Conservation (phyloP, 2,329 filamentous ascomycete species). For the Capronia epimyces region DNA sequence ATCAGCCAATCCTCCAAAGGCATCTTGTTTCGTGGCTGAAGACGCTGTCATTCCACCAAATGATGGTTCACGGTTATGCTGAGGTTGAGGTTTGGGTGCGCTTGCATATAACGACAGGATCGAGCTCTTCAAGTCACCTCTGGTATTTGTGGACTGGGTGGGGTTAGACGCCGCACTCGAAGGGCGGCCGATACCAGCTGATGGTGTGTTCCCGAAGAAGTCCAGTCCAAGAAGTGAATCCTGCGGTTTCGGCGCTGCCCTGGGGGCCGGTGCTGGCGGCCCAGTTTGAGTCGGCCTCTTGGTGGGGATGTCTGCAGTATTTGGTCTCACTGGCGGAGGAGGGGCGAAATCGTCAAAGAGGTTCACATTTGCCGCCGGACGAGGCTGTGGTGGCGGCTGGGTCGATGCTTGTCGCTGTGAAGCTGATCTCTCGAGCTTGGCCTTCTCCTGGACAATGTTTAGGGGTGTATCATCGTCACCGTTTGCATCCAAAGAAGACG, state of each 20-base stretch:
- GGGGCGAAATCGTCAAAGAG: slow-evolving; percentile 71
- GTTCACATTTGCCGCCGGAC: slow-evolving; percentile 58
- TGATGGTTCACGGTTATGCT: slow-evolving; percentile 56
- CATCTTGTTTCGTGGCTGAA: slow-evolving; percentile 46
- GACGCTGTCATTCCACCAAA: slow-evolving; percentile 65
- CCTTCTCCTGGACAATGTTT: slow-evolving; percentile 65
- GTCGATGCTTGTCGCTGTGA: slow-evolving; percentile 47
- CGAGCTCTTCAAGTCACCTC: slow-evolving; percentile 93
- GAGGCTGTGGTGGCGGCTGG: slow-evolving; percentile 31
- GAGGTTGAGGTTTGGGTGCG: slow-evolving; percentile 65
- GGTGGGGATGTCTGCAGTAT: slow-evolving; percentile 63
- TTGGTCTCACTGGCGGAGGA: slow-evolving; percentile 62
- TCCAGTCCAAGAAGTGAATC: slow-evolving; percentile 90
- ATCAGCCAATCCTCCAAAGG: slow-evolving; percentile 66
- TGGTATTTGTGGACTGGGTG: slow-evolving; percentile 57
- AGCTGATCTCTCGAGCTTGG: slow-evolving; percentile 57
- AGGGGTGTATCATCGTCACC: slow-evolving; percentile 77
- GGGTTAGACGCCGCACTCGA: slow-evolving; percentile 69
- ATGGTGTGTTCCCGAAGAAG: slow-evolving; percentile 71
- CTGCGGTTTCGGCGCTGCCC: slow-evolving; percentile 55
- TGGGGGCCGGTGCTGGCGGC: slow-evolving; percentile 52
- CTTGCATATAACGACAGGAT: slow-evolving; percentile 93
- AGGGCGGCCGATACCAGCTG: slow-evolving; percentile 65
- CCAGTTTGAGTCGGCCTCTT: slow-evolving; percentile 56
- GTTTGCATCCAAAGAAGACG: slow-evolving; percentile 74